Conservation (phyloP, 202 grass and related monocot genomes). For the Dendrocalamus latiflorus region DNA sequence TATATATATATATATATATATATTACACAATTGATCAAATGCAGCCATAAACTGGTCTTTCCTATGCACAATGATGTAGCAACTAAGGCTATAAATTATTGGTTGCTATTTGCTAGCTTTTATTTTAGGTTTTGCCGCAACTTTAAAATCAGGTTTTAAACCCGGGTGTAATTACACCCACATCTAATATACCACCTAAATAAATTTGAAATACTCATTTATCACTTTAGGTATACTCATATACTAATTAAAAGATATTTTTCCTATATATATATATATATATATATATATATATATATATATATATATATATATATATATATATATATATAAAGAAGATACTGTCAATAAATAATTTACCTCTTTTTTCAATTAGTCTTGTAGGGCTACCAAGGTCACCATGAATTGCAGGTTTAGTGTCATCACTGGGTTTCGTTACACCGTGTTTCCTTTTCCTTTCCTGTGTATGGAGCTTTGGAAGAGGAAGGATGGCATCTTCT, state of each 20-base stretch:
- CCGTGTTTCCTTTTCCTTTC: slow-evolving; percentile 94
- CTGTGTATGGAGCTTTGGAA: slow-evolving; percentile 67
- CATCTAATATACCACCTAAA: no score
- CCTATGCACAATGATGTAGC: neutral
- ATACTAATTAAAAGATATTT: no score
- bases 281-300: neutral
- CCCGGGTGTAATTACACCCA: no score
- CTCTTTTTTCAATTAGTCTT: slow-evolving; percentile 51
- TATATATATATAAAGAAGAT: neutral
- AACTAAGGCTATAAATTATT: neutral
- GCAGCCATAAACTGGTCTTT: neutral
- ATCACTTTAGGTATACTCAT: no score
- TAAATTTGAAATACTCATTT: no score
- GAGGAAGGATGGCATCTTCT: slow-evolving; percentile 82
- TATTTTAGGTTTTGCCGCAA: neutral
- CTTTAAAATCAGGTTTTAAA: neutral
- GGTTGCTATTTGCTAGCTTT: neutral
- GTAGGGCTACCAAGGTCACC: slow-evolving; percentile 25
- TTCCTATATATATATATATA: neutral
- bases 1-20: neutral
- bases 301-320: neutral
- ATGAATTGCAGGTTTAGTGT: slow-evolving; percentile 25
- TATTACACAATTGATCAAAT: neutral
- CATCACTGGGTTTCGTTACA: slow-evolving; percentile 38
- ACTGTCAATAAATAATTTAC: slow-evolving; percentile 29